Evolutionary conservation across 164 flowering plant genomes (phyloP), one percentile per base, ranked within the genome.

Genomic region (Tinospora cordifolia): DNA sequence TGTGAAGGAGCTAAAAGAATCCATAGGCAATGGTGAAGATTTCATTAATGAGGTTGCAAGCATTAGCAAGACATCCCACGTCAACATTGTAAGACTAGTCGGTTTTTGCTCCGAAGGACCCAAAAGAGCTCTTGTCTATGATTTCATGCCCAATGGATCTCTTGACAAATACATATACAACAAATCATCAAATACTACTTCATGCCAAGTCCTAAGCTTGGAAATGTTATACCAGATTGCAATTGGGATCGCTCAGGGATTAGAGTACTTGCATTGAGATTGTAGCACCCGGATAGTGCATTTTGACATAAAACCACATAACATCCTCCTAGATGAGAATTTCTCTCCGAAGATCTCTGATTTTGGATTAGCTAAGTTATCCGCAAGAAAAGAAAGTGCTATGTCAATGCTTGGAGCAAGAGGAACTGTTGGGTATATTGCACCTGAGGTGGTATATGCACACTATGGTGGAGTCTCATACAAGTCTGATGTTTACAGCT

Each of bases 391-490:
- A 10, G 14, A 47, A 4, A 47, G 54, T 10, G 19, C 19, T 47
- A 47, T 12, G 3, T 12, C 15, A 8, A 51, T 51, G 59, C 59
- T 15, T 15, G 59, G 59, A 15, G 22, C 21, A 17, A 17, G 22
- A 51, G 22, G 22, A 51, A 51, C 59, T 2, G 8, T 51, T 17
- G 59, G 59, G 19, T 51, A 51, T 51, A 51, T 51, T 17, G 59
- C 59, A 14, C 59, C 59, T 4, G 59, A 51, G 19, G 22, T 30
- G 19, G 59, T 51, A n/a, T 51, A 51, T 69, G 0, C 30, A 70
- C 15, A 83, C 84, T 25, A 64, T 77, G 10, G 72, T 68, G 19
- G 71, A 83, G 15, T 84, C 84, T 21, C 17, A 6, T n/a, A 51
- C 59, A 51, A 51, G 21, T 15, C 59, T 17, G 59, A 51, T 51